Base-by-base conservation (phyloP, 1,284 basidiomycete species). In the Malassezia caprae region DNA sequence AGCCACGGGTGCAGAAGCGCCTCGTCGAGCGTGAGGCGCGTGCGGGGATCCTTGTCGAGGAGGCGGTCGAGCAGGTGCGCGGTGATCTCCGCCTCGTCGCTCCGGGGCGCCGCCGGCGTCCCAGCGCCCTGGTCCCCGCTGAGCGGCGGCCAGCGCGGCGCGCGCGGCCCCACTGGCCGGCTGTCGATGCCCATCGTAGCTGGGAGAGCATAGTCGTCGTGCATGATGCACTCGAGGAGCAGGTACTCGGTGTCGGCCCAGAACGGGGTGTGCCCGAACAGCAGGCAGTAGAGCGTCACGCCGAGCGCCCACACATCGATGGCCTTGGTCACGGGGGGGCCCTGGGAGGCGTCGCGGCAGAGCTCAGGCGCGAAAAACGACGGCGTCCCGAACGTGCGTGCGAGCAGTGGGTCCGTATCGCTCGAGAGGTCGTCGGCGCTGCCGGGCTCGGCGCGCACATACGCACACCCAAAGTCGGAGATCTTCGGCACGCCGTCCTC, bases 291-390 rank as follows among this genome's bases (percentile, higher is more conserved):
- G 12, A 96, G 79, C 1, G 94, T 98, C 31, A 96, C 87, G n/a
- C 94, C 94, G 8, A 99, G 81, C 0, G 94, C 91, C 93, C 93
- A 99, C n/a, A 98, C 83, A 69, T 99, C 94, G 72, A 98, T 94
- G 4, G 90, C 86, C 73, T 93, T 90, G 32, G 90, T 93, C 61
- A 98, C 87, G 7, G 50, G 53, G 6, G 59, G 51, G 3, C 62
- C 56, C n/a, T 57, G 56, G 15, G 69, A 69, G 41, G 72, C 72
- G 27, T 68, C 68, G 26, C 75, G 67, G 61, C 94, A 85, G 61
- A 96, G 84, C 76, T 99, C 93, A 11, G 93, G 94, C 4, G 94
- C 93, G 51, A 96, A 86, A 78, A 96, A 98, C n/a, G 89, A 86
- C 0, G 94, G 94, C 7, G 88, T 93, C 19, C 94, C 93, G 0